Percentiles rank a stretch among this genome's conserved stretches.
phyloP scores from a whole-genome alignment of 2,329 filamentous ascomycete genomes.

The Zymoseptoria brevis region DNA sequence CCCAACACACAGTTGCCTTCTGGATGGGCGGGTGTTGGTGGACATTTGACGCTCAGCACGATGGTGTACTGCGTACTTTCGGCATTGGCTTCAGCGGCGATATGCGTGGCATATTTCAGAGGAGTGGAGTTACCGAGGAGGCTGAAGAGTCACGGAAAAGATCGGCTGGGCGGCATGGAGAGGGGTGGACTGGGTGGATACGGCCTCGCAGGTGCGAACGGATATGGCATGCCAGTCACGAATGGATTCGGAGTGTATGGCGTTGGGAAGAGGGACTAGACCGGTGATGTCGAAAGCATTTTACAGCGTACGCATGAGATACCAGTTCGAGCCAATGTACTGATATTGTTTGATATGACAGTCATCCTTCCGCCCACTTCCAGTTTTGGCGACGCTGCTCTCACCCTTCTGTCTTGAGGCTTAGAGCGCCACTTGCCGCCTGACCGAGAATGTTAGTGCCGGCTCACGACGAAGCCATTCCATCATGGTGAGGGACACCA shows the following conservation, averaged over 20 bases:
- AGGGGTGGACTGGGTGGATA: constrained; percentile 36
- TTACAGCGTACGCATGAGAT: background rate
- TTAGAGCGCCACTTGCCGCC: background rate
- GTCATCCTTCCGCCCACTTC: background rate
- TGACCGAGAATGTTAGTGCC: background rate
- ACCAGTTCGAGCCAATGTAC: background rate
- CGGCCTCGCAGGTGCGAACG: constrained; percentile 34
- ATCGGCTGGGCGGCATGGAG: constrained; percentile 37
- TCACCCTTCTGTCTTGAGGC: background rate
- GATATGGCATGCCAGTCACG: constrained; percentile 23
- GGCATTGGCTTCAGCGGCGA: constrained; percentile 40
- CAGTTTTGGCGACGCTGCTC: background rate
- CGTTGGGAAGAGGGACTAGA: constrained; percentile 37
- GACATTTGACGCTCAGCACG: constrained; percentile 44
- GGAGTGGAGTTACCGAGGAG: constrained; percentile 45
- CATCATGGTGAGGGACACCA: background rate
- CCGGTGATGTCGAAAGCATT: background rate
- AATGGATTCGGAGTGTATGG: constrained; percentile 26
- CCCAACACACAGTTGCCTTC: constrained; percentile 61
- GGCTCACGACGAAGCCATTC: background rate
- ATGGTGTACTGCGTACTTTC: constrained; percentile 43
- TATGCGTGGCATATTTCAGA: constrained; percentile 48
- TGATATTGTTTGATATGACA: background rate
- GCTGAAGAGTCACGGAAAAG: constrained; percentile 50
- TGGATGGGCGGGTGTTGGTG: constrained; percentile 45